A percentile compares a stretch with the other conserved stretches of the same genome.
Conservation (phyloP, 306 rosid genomes). For the Pyrus bretschneideri region DNA sequence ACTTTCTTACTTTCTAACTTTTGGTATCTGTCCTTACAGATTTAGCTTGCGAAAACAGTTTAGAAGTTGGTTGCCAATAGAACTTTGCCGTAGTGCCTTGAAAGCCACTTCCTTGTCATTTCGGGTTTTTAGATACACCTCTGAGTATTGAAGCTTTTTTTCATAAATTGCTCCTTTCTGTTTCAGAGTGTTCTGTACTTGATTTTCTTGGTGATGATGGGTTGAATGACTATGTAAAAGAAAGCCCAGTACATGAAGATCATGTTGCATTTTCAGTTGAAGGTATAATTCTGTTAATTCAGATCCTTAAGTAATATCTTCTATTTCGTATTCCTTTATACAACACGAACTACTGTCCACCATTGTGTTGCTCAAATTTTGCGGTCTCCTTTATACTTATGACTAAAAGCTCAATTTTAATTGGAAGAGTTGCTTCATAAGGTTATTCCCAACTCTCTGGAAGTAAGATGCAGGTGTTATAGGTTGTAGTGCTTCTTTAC, state of each 20-base stretch:
- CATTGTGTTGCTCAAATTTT: background rate
- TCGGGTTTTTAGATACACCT: background rate
- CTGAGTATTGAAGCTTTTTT: background rate
- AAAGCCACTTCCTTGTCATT: conserved; percentile 3
- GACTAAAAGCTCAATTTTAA: background rate
- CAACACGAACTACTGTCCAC: background rate
- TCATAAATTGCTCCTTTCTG: conserved; percentile 11
- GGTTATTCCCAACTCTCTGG: background rate
- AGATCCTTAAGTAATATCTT: background rate
- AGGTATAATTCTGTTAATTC: conserved; percentile 36
- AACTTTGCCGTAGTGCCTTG: conserved; percentile 4
- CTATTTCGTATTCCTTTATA: background rate
- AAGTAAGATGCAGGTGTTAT: background rate
- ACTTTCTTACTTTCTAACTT: too few relatives aligned
- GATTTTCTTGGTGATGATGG: conserved; percentile 73
- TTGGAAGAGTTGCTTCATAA: background rate
- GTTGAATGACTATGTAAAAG: conserved; percentile 28
- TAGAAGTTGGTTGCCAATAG: conserved; percentile 6
- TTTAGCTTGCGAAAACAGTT: conserved; percentile 12
- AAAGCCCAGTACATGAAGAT: conserved; percentile 53
- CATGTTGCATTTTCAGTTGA: conserved; percentile 91
- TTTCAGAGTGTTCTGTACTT: conserved; percentile 57
- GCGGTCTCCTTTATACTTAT: background rate
- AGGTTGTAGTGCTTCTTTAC: background rate
- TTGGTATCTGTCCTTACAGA: background rate